Percentiles rank a stretch among this genome's conserved stretches.
Evolutionary conservation across 192 early-diverging fungal genomes (phyloP).

Genomic region (Coemansia sp.): DNA sequence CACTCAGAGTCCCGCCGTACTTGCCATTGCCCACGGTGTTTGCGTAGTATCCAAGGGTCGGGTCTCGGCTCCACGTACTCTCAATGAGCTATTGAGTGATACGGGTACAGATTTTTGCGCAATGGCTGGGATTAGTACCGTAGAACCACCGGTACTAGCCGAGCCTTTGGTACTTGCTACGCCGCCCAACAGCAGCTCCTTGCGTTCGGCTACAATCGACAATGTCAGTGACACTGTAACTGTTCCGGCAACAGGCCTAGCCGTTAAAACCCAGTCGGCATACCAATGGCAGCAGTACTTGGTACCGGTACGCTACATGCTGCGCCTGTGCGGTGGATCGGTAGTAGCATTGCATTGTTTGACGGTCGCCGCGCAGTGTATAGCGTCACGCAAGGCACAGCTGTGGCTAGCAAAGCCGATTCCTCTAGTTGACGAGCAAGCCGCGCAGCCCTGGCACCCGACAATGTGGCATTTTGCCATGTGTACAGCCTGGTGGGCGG

Average conservation of each 20-base stretch:
- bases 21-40: slow-evolving; percentile 55
- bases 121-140: background rate
- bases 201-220: background rate
- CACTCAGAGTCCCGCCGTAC: slow-evolving; percentile 55
- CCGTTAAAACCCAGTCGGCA: background rate
- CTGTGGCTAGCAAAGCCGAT: slow-evolving; percentile 39
- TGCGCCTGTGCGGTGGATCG: slow-evolving; percentile 32
- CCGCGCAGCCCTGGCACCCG: slow-evolving; percentile 3
- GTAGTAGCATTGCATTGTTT: slow-evolving; percentile 8
- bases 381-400: slow-evolving; percentile 22
- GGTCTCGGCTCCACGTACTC: background rate
- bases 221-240: background rate
- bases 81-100: background rate
- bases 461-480: slow-evolving; percentile 20
- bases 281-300: background rate
- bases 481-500: slow-evolving; percentile 31
- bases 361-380: slow-evolving; percentile 31
- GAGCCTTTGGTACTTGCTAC: slow-evolving; percentile 4
- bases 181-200: slow-evolving; percentile 17
- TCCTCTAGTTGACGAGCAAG: slow-evolving; percentile 5
- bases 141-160: background rate
- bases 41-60: slow-evolving; percentile 55
- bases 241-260: background rate
- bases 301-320: slow-evolving; percentile 33
- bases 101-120: background rate